Base-by-base conservation (phyloP, 73 alveolate species). In the Breviolum minutum region DNA sequence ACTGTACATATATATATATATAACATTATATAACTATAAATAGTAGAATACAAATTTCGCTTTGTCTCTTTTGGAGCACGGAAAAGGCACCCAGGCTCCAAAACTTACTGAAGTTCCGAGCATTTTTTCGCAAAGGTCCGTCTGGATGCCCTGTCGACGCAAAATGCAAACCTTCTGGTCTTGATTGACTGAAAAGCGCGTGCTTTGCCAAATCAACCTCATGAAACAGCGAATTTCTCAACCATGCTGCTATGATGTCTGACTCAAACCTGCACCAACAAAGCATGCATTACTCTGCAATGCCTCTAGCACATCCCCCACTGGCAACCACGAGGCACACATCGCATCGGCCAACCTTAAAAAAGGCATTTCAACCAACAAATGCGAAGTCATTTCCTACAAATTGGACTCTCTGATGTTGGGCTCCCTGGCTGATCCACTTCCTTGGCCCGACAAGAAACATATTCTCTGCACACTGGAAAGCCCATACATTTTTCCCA, bases 271-370 rank as follows among this genome's bases (percentile, higher is more conserved):
- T 40, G 54, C 54, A 40, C 54, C 54, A 40, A 40, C 54, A 40
- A 0, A 40, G 54, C 54, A 40, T 40, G 54, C 54, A 40, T 40
- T 40, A 40, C 54, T 40, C 54, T 40, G 86, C 20, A 70, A 30
- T 17, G 48, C 90, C 90, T 83, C 94, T 29, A 86, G 64, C 22
- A 86, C 94, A 26, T 86, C 94, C 0, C 26, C 64, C 81, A 86
- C 80, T 6, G 94, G 94, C 76, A 86, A n/a, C 94, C 94, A 86
- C n/a, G 94, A 86, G 79, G 81, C 80, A 26, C 63, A 62, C 94
- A 86, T 86, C 64, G 94, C 94, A 86, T 86, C 94, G 8, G 63
- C 94, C 40, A 63, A 14, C 89, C 89, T 73, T 32, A 40, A 40
- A 3, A 5, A 5, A 73, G n/a, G 32, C 5, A 13, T 32, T 22